Percentiles rank a stretch among this genome's conserved stretches.
Conservation (phyloP, 805 yeast genomes). For the Metschnikowia anglica region DNA sequence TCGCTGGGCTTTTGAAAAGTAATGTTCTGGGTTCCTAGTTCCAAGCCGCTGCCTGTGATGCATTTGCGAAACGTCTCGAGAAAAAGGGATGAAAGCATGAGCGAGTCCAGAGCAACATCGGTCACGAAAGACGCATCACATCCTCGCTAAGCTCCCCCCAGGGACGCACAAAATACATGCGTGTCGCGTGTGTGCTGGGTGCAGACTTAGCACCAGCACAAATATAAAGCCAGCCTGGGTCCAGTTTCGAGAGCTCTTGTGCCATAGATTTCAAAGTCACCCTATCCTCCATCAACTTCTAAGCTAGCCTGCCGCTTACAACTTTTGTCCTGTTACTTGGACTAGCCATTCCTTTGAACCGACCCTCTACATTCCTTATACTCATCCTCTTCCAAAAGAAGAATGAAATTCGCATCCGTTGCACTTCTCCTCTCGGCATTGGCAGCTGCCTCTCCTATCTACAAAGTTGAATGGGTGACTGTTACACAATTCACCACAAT, state of each 20-base stretch:
- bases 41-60: neutral
- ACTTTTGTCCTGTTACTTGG: conserved; percentile 1
- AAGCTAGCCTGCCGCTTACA: neutral
- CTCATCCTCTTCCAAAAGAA: neutral
- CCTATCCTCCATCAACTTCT: neutral
- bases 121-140: neutral
- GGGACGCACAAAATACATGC: conserved; percentile 2
- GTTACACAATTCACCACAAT: conserved; percentile 16
- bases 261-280: neutral
- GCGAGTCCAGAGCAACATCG: too few species aligned
- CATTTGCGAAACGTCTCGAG: neutral
- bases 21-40: too few species aligned
- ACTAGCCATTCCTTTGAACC: conserved; percentile 11
- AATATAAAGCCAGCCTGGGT: conserved; percentile 7
- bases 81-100: neutral
- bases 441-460: conserved; percentile 17
- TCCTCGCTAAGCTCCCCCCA: neutral
- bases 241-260: neutral
- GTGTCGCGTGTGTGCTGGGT: conserved; percentile 11
- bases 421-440: conserved; percentile 11
- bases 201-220: neutral
- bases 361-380: conserved; percentile 8
- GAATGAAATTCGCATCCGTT: conserved; percentile 16
- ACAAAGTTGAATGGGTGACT: conserved; percentile 17
- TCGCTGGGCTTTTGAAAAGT: too few species aligned